These are phyloP conservation scores for Bipolaris oryzae DNA, from an alignment of 2,329 filamentous ascomycete genomes.

Conservation along the genomic window DNA sequence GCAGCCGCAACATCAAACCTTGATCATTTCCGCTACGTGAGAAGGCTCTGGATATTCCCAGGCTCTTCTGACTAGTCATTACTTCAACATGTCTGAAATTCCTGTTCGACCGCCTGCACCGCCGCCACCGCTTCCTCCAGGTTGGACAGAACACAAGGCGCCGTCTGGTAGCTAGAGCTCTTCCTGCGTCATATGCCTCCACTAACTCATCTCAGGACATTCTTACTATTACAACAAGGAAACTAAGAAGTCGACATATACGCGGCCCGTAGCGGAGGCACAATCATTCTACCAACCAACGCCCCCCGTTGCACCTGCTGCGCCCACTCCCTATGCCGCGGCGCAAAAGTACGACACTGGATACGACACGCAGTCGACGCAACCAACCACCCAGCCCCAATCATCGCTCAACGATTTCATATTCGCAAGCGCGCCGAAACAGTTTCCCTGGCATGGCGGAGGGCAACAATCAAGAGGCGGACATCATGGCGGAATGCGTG, in stretches of 20 bases:
- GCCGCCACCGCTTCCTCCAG: constrained; percentile 69
- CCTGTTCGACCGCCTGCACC: constrained; percentile 41
- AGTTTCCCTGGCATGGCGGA: constrained; percentile 23
- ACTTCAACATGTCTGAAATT: constrained; percentile 34
- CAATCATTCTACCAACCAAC: constrained; percentile 5
- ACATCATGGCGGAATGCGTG: constrained; percentile 45
- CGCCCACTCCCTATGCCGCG: constrained; percentile 9
- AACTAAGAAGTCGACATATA: constrained; percentile 88
- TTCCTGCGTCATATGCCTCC: constrained; percentile 22
- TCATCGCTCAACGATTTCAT: constrained; percentile 59
- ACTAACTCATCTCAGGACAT: constrained; percentile 63
- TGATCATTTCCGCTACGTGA: constrained; percentile 3
- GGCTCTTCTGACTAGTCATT: background rate
- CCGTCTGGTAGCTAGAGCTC: constrained; percentile 64
- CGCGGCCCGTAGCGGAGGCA: constrained; percentile 60
- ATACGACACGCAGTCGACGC: constrained; percentile 52
- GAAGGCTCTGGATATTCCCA: background rate
- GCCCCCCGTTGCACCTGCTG: constrained; percentile 10
- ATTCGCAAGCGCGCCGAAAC: constrained; percentile 34
- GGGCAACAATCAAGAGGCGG: constrained; percentile 39
- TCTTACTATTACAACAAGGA: constrained; percentile 84
- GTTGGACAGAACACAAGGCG: constrained; percentile 93
- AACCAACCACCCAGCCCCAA: constrained; percentile 45
- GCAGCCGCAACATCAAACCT: constrained; percentile 24
- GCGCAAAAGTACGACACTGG: constrained; percentile 15